phyloP scores from a whole-genome alignment of 2,329 filamentous ascomycete genomes.

The Fusarium lyarnte region DNA sequence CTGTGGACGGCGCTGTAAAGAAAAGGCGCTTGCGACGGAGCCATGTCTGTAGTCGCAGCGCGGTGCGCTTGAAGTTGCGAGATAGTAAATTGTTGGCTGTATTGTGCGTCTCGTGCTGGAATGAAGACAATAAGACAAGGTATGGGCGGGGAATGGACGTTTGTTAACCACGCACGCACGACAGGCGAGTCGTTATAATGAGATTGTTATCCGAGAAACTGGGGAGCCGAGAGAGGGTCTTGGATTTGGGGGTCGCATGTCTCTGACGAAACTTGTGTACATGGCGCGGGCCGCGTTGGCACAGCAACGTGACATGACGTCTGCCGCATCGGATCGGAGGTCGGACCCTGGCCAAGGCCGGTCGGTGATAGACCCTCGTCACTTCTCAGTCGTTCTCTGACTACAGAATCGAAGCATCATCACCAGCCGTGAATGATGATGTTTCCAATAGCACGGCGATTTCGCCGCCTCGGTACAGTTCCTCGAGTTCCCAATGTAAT shows the following conservation, averaged over 20 bases:
- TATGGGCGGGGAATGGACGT: background rate
- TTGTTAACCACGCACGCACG: background rate
- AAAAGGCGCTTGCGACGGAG: conserved; percentile 65
- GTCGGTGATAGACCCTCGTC: conserved; percentile 12
- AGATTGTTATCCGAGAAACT: conserved; percentile 29
- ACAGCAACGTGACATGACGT: conserved; percentile 41
- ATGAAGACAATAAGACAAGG: background rate
- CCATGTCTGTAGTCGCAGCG: conserved; percentile 33
- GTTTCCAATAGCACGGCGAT: conserved; percentile 9
- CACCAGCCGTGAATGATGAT: conserved; percentile 11
- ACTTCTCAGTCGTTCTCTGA: conserved; percentile 3
- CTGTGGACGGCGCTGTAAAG: conserved; percentile 71
- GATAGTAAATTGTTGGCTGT: conserved; percentile 5
- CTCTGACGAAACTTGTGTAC: conserved; percentile 33
- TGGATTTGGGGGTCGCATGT: conserved; percentile 18
- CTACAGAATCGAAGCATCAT: background rate
- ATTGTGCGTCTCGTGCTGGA: conserved; percentile 13
- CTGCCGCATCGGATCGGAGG: conserved; percentile 25
- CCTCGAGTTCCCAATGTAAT: background rate
- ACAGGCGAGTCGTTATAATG: conserved; percentile 20
- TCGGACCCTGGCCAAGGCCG: conserved; percentile 16
- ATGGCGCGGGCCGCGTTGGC: conserved; percentile 33
- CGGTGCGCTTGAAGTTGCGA: conserved; percentile 19
- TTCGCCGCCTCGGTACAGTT: background rate
- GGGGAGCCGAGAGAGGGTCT: conserved; percentile 7